Conservation (phyloP, 164 flowering plant genomes). For the Platanus orientalis region DNA sequence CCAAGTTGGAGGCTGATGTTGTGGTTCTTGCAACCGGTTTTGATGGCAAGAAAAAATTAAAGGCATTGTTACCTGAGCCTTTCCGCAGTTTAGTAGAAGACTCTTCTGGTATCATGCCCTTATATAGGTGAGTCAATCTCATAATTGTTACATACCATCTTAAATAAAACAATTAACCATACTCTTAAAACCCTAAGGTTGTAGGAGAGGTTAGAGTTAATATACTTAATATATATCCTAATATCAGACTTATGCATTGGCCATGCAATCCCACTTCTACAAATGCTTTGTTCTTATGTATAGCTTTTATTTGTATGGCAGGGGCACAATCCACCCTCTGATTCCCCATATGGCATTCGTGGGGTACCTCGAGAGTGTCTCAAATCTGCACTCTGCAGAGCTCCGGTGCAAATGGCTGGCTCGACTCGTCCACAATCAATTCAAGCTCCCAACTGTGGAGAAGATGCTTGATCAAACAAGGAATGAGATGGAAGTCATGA, state of each 20-base stretch:
- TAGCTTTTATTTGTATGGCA: slow-evolving; percentile 6
- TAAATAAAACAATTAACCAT: too few relatives aligned
- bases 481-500: slow-evolving; percentile 63
- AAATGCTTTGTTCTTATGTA: too few relatives aligned
- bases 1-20: slow-evolving; percentile 74
- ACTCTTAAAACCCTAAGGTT: too few relatives aligned
- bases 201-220: too few relatives aligned
- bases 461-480: slow-evolving; percentile 58
- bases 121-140: too few relatives aligned
- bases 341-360: slow-evolving; percentile 87
- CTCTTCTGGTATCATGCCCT: slow-evolving; percentile 66
- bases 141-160: too few relatives aligned
- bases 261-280: too few relatives aligned
- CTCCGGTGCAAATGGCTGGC: slow-evolving; percentile 80
- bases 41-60: slow-evolving; percentile 79
- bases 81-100: slow-evolving; percentile 48
- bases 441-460: slow-evolving; percentile 68
- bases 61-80: slow-evolving; percentile 64
- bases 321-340: slow-evolving; percentile 79
- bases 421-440: slow-evolving; percentile 45
- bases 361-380: slow-evolving; percentile 77
- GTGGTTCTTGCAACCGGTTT: slow-evolving; percentile 85
- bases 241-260: too few relatives aligned
- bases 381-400: slow-evolving; percentile 78
- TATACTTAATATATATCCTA: too few relatives aligned